Evolutionary conservation across 345 rosid species (phyloP).

Genomic region (Turritis glabra): DNA sequence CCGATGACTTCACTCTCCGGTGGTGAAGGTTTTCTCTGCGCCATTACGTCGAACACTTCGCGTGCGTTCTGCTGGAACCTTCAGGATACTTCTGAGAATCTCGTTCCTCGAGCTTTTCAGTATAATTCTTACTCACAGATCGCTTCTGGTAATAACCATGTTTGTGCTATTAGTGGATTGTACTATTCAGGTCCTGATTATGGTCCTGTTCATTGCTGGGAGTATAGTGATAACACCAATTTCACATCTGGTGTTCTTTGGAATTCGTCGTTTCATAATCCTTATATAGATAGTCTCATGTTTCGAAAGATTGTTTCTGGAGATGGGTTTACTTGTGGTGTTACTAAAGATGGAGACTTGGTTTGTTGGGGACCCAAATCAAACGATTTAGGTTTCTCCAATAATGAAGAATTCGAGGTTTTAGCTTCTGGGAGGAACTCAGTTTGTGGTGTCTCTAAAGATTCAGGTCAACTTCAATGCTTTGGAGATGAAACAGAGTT

Average conservation of each 20-base stretch:
- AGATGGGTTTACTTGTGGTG: slow-evolving; percentile 89
- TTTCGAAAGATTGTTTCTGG: slow-evolving; percentile 78
- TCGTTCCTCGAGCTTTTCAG: slow-evolving; percentile 59
- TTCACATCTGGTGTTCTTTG: slow-evolving; percentile 30
- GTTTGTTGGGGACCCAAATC: slow-evolving; percentile 94
- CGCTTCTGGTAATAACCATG: slow-evolving; percentile 42
- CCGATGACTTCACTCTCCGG: slow-evolving; percentile 76
- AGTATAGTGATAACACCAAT: slow-evolving; percentile 21
- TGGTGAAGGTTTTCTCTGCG: slow-evolving; percentile 88
- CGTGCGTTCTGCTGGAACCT: slow-evolving; percentile 75
- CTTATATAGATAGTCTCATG: slow-evolving; percentile 50
- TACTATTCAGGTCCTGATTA: slow-evolving; percentile 39
- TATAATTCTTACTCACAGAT: slow-evolving; percentile 49
- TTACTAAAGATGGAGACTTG: slow-evolving; percentile 58
- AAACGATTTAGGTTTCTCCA: slow-evolving; percentile 44
- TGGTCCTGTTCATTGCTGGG: slow-evolving; percentile 47
- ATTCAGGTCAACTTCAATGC: slow-evolving; percentile 58
- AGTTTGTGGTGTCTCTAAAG: slow-evolving; percentile 68
- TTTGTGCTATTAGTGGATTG: slow-evolving; percentile 42
- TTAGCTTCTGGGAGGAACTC: slow-evolving; percentile 67
- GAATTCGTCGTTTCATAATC: slow-evolving; percentile 46
- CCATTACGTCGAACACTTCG: slow-evolving; percentile 76
- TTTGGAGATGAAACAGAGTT: slow-evolving; percentile 65
- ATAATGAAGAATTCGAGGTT: slow-evolving; percentile 40
- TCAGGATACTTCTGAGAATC: slow-evolving; percentile 47